phyloP scores from a whole-genome alignment of 1,139 yeast genomes.

The Pichia norvegensis region DNA sequence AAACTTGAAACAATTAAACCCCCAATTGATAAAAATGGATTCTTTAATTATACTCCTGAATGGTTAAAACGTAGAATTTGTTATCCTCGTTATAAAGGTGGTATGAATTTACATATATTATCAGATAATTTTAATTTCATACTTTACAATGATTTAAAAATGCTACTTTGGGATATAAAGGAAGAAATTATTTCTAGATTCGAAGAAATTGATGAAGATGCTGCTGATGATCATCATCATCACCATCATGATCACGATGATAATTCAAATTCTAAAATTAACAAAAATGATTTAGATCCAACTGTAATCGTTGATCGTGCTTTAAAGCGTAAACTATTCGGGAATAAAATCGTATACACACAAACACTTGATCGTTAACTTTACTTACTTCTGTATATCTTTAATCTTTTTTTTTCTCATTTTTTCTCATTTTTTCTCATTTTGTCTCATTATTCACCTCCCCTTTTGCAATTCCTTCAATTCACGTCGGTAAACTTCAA shows the following conservation, averaged over 20 bases:
- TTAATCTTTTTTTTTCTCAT: not conserved
- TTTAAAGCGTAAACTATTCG: slow-evolving; percentile 14
- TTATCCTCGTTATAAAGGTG: slow-evolving; percentile 38
- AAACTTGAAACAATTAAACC: slow-evolving; percentile 31
- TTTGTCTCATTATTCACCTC: not conserved
- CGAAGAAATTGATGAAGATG: not conserved
- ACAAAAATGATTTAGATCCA: not conserved
- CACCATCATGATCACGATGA: not conserved
- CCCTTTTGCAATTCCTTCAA: no score
- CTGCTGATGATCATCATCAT: not conserved
- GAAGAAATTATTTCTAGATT: slow-evolving; percentile 13
- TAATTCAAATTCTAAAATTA: not conserved
- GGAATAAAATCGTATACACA: slow-evolving; percentile 16
- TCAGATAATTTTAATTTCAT: slow-evolving; percentile 14
- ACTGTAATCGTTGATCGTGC: slow-evolving; percentile 6
- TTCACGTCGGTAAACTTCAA: slow-evolving; percentile 13
- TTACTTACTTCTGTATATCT: not conserved
- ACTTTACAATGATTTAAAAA: slow-evolving; percentile 20
- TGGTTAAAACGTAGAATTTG: slow-evolving; percentile 36
- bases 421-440: not conserved
- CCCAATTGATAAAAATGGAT: slow-evolving; percentile 12
- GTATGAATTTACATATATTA: slow-evolving; percentile 36
- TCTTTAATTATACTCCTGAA: slow-evolving; percentile 22
- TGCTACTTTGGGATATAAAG: slow-evolving; percentile 23
- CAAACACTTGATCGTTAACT: slow-evolving; percentile 4